Base-by-base conservation (phyloP, 306 rosid species). In the Cucurbita ficifolia region DNA sequence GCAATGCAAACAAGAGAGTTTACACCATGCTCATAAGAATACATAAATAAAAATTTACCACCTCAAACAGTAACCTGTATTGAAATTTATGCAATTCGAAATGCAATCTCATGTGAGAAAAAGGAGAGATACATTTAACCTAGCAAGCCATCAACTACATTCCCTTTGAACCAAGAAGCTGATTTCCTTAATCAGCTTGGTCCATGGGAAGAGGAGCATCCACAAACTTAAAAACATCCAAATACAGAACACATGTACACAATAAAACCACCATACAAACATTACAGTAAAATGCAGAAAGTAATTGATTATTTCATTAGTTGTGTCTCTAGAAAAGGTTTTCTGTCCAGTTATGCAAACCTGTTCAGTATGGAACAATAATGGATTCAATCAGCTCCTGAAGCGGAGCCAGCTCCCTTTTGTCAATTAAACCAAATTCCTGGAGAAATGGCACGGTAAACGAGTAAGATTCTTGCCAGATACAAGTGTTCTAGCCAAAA, bases 361-460 rank as follows among this genome's bases (percentile, higher is more conserved):
- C 40, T 70, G 58, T 84, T 87, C 76, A 95, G 76, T 89, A 95
- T 49, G 96, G 92, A 80, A 89, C 87, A 29, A 90, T 68, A 54
- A 94, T 95, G 76, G 99, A 89, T 74, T 95, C 99, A 71, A 95
- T 89, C 75, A 95, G 97, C 85, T 95, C 99, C 75, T 95, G 99
- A 67, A 95, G 99, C 50, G 99, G 99, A 76, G 99, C 97, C 86
- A 95, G 87, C 88, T 91, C 99, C 84, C 87, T 94, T 83, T 88
- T 95, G 88, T 95, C 99, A 50, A 95, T 87, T 83, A 95, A 90
- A 74, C 81, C 97, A 76, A 95, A 95, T 82, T 95, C 99, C 99
- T 95, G 90, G 80, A 80, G 22, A 71, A 49, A 56, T 77, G 7
- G 51, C 81, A 49, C 29, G 76, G 61, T 54, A 39, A 43, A 65